Conservation (phyloP, 2,329 filamentous ascomycete genomes). For the Fusarium torulosum region DNA sequence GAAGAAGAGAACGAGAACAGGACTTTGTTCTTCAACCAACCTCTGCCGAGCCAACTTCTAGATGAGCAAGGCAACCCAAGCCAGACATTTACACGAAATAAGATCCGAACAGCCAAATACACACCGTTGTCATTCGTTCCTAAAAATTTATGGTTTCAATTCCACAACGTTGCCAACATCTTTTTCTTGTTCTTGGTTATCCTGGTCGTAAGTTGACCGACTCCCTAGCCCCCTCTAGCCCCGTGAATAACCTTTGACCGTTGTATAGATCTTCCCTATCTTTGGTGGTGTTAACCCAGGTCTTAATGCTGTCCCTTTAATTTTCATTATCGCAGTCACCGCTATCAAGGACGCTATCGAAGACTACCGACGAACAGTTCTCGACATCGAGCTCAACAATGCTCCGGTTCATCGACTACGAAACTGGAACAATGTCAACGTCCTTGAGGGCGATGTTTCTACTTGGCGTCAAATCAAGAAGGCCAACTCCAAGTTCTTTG, state of each 20-base stretch:
- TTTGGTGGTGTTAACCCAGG: slow-evolving; percentile 94
- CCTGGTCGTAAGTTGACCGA: slow-evolving; percentile 77
- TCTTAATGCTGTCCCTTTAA: slow-evolving; percentile 89
- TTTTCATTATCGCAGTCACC: slow-evolving; percentile 90
- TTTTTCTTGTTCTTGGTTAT: slow-evolving; percentile 99
- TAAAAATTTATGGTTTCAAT: slow-evolving; percentile 97
- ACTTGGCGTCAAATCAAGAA: slow-evolving; percentile 93
- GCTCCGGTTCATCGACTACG: slow-evolving; percentile 91
- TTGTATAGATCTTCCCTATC: slow-evolving; percentile 87
- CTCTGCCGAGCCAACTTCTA: slow-evolving; percentile 78
- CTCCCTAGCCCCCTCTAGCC: not conserved
- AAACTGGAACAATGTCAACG: slow-evolving; percentile 94
- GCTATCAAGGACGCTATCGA: slow-evolving; percentile 95
- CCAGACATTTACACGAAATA: slow-evolving; percentile 84
- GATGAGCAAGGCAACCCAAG: slow-evolving; percentile 84
- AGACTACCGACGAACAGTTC: slow-evolving; percentile 89
- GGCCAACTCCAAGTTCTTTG: slow-evolving; percentile 74
- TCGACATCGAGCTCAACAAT: slow-evolving; percentile 96
- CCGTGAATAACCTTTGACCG: slow-evolving; percentile 36
- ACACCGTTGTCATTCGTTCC: slow-evolving; percentile 94
- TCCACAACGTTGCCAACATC: slow-evolving; percentile 98
- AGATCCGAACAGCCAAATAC: slow-evolving; percentile 98
- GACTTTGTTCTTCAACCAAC: slow-evolving; percentile 86
- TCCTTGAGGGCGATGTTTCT: slow-evolving; percentile 86
- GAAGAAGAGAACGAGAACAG: slow-evolving; percentile 62